These are phyloP conservation scores for Pleodorina starrii DNA, from an alignment of 139 green algal genomes.

Conservation along the genomic window DNA sequence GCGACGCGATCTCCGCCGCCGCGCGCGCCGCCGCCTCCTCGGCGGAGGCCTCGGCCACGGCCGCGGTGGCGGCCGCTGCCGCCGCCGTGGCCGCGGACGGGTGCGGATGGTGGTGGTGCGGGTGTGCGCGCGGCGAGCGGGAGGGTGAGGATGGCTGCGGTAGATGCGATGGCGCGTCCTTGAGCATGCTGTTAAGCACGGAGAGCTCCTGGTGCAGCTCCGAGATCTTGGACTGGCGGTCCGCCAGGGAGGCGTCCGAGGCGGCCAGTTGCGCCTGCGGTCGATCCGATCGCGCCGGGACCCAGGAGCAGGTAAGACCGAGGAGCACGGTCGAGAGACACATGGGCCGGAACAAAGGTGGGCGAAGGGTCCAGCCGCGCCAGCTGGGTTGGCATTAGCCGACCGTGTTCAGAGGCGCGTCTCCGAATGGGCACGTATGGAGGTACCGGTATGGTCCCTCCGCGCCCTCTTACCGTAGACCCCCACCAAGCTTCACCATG, in stretches of 20 bases:
- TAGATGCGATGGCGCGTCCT: background rate
- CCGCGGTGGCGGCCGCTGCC: background rate
- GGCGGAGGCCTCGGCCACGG: background rate
- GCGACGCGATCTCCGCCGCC: conserved; percentile 17
- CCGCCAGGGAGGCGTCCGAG: conserved; percentile 33
- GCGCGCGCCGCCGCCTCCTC: conserved; percentile 50
- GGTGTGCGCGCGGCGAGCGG: no score
- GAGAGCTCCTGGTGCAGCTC: conserved; percentile 63
- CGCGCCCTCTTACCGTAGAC: no score
- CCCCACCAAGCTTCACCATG: no score
- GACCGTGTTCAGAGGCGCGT: no score
- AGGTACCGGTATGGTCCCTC: no score
- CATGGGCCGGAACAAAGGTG: no score
- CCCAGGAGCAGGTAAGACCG: no score
- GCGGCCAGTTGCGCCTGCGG: conserved; percentile 55
- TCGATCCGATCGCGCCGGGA: no score
- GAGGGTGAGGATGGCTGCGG: background rate
- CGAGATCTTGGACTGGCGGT: conserved; percentile 52
- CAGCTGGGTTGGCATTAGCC: no score
- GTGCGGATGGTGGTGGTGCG: background rate
- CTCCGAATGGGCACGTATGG: no score
- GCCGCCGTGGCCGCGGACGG: background rate
- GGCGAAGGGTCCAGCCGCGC: no score
- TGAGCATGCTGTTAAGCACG: conserved; percentile 55
- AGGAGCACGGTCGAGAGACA: no score